Conservation (phyloP, 2,329 filamentous ascomycete genomes). For the Penicillium fuscoglaucum region DNA sequence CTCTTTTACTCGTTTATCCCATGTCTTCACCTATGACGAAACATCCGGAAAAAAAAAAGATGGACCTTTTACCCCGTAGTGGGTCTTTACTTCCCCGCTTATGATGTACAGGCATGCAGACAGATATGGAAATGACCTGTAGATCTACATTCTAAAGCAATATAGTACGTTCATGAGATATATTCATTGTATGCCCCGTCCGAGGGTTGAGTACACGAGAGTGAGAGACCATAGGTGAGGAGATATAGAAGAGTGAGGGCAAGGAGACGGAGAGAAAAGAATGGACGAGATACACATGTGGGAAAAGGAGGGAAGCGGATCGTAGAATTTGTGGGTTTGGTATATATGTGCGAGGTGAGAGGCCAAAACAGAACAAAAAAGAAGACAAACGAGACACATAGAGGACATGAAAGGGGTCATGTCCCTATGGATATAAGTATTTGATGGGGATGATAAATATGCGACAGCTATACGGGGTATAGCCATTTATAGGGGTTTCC, state of each 20-base stretch:
- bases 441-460: conserved; percentile 22
- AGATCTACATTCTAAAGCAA: neutral
- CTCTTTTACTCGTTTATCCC: neutral
- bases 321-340: conserved; percentile 17
- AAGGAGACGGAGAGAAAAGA: conserved; percentile 9
- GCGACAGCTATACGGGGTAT: conserved; percentile 21
- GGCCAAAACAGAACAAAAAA: conserved; percentile 3
- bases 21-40: neutral
- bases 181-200: conserved; percentile 28
- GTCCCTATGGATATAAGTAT: conserved; percentile 12
- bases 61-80: neutral
- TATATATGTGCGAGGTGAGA: conserved; percentile 25
- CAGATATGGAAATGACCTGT: neutral
- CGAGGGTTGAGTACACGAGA: conserved; percentile 21
- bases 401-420: neutral
- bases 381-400: conserved; percentile 10
- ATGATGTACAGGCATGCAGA: neutral
- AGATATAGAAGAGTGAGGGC: conserved; percentile 7
- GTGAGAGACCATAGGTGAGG: conserved; percentile 13
- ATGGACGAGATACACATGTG: conserved; percentile 20
- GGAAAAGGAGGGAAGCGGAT: conserved; percentile 11
- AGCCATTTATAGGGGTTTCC: conserved; percentile 28
- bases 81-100: conserved; percentile 1
- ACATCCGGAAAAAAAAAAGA: neutral
- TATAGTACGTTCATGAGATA: conserved; percentile 19